Evolutionary conservation across 208 protist species (phyloP), one percentile per base, ranked within the genome.

Genomic region (Trichomonas vaginalis): DNA sequence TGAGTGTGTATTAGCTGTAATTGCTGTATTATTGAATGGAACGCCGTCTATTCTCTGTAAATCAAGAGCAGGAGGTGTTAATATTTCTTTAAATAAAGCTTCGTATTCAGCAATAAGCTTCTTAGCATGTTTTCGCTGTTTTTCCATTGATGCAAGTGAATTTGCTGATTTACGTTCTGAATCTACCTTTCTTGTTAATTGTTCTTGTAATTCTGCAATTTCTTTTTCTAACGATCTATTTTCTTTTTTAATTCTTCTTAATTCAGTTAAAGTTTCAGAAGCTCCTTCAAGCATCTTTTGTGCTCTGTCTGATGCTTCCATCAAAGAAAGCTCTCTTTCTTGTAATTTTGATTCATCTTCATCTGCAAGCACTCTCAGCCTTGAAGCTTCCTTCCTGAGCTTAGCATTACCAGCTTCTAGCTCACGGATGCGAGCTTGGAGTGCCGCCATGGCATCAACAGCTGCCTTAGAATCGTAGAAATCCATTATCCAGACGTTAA

Each of bases 371-470:
- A 51, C 86, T 51, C 27, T 35, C 1, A 92, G 37, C 10, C 45
- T 8, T 92, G 42, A 45, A 14, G 40, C 42, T 51, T 92, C 86
- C 15, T 92, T 92, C 6, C 45, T 48, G 6, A 92, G 17, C 37
- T 51, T 92, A 8, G 86, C 86, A 39, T 92, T 92, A 17, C 45
- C 21, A 27, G 48, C 1, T 47, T 92, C 86, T 32, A 92, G 86
- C 27, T 92, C 86, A 8, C 27, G 23, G 15, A 92, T 92, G 4
- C 86, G 40, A 21, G 40, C 40, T 92, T 92, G 86, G 1, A 92
- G 37, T 17, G 86, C 86, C 17, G 86, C 86, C 86, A 92, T 92
- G 23, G 86, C 86, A 92, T 92, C 86, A 92, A 92, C 86, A 15
- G 86, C 86, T 32, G 86, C 86, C 32, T 92, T 92, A 2, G 86